These are phyloP conservation scores for Pythium diclinum DNA, from an alignment of 352 stramenopile species.

Conservation along the genomic window DNA sequence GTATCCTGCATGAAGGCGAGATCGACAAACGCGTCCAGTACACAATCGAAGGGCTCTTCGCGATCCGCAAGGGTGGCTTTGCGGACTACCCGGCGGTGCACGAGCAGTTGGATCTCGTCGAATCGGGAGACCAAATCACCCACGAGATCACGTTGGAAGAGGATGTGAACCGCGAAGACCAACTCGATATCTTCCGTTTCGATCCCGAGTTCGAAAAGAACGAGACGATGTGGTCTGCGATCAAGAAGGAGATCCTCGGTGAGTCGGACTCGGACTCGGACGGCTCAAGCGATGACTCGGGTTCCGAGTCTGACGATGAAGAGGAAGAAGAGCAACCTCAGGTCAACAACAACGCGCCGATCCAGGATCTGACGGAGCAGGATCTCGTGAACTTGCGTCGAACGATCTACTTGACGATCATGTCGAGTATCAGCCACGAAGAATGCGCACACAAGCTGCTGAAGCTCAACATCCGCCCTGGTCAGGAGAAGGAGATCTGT, in stretches of 20 bases:
- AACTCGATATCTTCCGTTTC: constrained; percentile 95
- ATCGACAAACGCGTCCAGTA: constrained; percentile 98
- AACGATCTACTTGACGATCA: constrained; percentile 99
- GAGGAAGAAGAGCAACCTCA: constrained; percentile 35
- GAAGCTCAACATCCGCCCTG: constrained; percentile 95
- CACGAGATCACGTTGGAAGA: constrained; percentile 97
- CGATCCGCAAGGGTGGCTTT: constrained; percentile 95
- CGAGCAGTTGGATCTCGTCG: constrained; percentile 96
- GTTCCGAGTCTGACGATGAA: constrained; percentile 54
- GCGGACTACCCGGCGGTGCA: constrained; percentile 93
- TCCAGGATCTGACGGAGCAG: constrained; percentile 97
- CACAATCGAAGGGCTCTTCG: constrained; percentile 97
- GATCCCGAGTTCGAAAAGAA: constrained; percentile 96
- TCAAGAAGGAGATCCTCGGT: constrained; percentile 96
- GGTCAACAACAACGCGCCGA: constrained; percentile 32
- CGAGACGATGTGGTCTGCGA: constrained; percentile 94
- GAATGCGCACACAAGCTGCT: constrained; percentile 99
- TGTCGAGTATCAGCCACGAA: constrained; percentile 98
- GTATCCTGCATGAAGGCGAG: constrained; percentile 96
- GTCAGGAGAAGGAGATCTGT: constrained; percentile 96
- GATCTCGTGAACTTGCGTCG: constrained; percentile 97
- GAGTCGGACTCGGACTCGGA: constrained; percentile 87
- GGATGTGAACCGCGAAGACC: constrained; percentile 94
- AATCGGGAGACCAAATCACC: constrained; percentile 98
- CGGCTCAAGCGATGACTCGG: constrained; percentile 38